phyloP scores from a whole-genome alignment of 495 filamentous ascomycete species.

The Talaromyces adpressus region DNA sequence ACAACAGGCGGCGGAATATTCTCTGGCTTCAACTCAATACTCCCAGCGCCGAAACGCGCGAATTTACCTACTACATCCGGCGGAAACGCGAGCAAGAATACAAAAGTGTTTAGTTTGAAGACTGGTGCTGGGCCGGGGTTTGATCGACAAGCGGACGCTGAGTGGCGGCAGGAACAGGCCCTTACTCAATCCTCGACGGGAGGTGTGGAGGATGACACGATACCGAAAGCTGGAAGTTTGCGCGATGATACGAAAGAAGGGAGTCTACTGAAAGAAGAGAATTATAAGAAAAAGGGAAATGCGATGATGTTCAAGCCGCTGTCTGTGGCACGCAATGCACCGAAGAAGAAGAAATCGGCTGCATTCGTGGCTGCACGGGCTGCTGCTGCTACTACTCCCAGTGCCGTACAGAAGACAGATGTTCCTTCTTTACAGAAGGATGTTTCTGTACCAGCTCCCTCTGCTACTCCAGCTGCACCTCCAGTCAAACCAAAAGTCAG shows the following conservation, averaged over 20 bases:
- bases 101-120: constrained; percentile 58
- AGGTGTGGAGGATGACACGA: constrained; percentile 13
- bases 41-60: constrained; percentile 76
- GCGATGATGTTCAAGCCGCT: constrained; percentile 83
- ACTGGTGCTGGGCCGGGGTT: constrained; percentile 77
- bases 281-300: constrained; percentile 66
- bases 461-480: constrained; percentile 12
- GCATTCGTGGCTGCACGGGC: constrained; percentile 11
- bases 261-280: constrained; percentile 25
- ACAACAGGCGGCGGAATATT: constrained; percentile 53
- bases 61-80: constrained; percentile 17
- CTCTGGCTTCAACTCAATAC: constrained; percentile 72
- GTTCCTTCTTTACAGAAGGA: neutral
- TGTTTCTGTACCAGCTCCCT: constrained; percentile 4
- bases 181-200: constrained; percentile 12
- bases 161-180: constrained; percentile 26
- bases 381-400: neutral
- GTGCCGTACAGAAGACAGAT: neutral
- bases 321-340: constrained; percentile 64
- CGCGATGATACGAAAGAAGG: constrained; percentile 14
- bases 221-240: constrained; percentile 15
- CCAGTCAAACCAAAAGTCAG: constrained; percentile 49
- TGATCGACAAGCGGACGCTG: constrained; percentile 48
- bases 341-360: constrained; percentile 55
- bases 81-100: constrained; percentile 27